Conservation (phyloP, 345 rosid species). For the Gossypium stocksii region DNA sequence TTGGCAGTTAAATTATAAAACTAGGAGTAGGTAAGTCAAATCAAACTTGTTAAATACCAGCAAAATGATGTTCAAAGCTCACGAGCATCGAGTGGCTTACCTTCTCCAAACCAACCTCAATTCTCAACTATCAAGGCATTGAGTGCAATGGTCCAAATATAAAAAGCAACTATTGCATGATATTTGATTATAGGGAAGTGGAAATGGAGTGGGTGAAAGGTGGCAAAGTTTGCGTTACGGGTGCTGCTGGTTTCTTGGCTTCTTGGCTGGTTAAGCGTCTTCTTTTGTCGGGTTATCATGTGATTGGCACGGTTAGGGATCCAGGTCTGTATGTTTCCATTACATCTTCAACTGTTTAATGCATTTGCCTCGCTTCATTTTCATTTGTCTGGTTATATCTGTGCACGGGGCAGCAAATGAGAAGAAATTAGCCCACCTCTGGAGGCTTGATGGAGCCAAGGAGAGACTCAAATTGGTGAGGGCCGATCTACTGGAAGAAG, state of each 20-base stretch:
- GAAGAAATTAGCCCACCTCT: conserved; percentile 68
- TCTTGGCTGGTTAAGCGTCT: conserved; percentile 90
- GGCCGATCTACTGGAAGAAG: conserved; percentile 69
- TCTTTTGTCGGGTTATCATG: conserved; percentile 67
- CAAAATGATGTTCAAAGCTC: neutral
- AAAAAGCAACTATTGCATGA: neutral
- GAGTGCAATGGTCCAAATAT: neutral
- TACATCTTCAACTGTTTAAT: neutral
- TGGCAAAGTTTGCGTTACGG: conserved; percentile 76
- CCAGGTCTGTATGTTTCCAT: conserved; percentile 39
- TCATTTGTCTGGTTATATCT: neutral
- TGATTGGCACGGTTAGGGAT: conserved; percentile 83
- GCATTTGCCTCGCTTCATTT: neutral
- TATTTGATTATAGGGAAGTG: neutral
- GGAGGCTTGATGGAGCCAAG: conserved; percentile 76
- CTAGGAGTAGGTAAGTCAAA: neutral
- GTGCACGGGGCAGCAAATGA: conserved; percentile 41
- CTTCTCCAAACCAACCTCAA: neutral
- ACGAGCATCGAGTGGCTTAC: neutral
- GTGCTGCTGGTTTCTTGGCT: conserved; percentile 85
- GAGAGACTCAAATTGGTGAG: conserved; percentile 71
- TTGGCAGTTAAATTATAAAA: neutral
- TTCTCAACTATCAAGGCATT: neutral
- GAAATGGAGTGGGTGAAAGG: conserved; percentile 16
- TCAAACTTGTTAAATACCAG: neutral